Conservation (phyloP, 176 grass and related monocot genomes). For the Miscanthus lutarioriparius region DNA sequence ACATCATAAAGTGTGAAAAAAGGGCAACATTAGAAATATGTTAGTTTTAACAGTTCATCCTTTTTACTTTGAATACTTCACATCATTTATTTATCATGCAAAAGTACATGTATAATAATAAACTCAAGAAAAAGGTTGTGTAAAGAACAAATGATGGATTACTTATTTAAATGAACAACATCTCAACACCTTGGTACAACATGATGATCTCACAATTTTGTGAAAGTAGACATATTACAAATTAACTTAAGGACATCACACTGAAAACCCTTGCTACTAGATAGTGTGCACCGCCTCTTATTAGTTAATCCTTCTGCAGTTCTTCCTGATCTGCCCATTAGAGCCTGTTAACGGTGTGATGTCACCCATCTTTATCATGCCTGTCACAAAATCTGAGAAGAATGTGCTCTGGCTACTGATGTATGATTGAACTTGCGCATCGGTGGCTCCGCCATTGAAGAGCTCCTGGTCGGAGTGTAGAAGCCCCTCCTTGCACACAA, state of each 20-base stretch:
- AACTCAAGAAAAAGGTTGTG: not conserved
- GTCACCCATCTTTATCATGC: slow-evolving; percentile 69
- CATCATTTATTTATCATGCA: not conserved
- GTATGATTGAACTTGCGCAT: slow-evolving; percentile 39
- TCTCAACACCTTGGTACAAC: not conserved
- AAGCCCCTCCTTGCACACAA: slow-evolving; percentile 33
- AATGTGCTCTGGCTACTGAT: slow-evolving; percentile 15
- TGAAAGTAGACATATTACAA: not conserved
- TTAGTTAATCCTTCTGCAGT: slow-evolving; percentile 61
- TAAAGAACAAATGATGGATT: not conserved
- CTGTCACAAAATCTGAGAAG: slow-evolving; percentile 51
- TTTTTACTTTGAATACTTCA: not conserved
- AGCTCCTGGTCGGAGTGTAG: slow-evolving; percentile 76
- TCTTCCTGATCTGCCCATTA: slow-evolving; percentile 62
- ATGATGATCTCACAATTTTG: not conserved
- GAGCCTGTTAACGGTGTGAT: slow-evolving; percentile 45
- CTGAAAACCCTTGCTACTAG: not conserved
- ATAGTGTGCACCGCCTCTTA: not conserved
- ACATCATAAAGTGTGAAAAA: no score
- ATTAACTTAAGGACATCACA: not conserved
- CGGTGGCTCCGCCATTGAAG: slow-evolving; percentile 48
- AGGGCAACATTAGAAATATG: no score
- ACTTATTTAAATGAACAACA: not conserved
- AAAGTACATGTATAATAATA: not conserved
- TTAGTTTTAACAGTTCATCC: not conserved